Conservation (phyloP, 441 rosid species). For the Croton laevigatus region DNA sequence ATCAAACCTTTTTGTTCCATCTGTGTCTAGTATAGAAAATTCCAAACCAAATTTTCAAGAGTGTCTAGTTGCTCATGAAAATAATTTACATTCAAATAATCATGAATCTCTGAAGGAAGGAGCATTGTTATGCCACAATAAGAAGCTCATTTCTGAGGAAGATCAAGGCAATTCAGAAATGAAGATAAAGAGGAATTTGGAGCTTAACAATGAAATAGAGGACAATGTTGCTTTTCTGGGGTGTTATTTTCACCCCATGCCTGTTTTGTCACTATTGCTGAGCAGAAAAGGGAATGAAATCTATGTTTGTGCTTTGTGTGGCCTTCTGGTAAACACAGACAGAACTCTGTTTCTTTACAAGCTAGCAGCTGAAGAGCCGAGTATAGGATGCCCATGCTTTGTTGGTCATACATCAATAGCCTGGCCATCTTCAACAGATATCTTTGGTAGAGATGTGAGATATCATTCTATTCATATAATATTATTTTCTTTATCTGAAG, state of each 20-base stretch:
- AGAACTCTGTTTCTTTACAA: constrained; percentile 68
- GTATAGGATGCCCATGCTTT: constrained; percentile 62
- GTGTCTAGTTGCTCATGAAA: constrained; percentile 30
- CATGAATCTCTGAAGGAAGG: constrained; percentile 29
- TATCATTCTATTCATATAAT: constrained; percentile 17
- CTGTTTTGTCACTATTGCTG: constrained; percentile 53
- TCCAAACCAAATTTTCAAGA: constrained; percentile 24
- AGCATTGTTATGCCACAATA: constrained; percentile 25
- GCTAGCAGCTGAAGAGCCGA: constrained; percentile 46
- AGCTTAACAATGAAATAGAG: constrained; percentile 41
- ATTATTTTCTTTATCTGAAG: constrained; percentile 10
- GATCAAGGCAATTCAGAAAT: constrained; percentile 31
- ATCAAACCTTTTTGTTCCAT: constrained; percentile 29
- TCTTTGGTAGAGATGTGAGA: constrained; percentile 47
- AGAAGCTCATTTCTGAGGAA: constrained; percentile 27
- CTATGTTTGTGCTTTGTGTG: constrained; percentile 61
- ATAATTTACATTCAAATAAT: constrained; percentile 23
- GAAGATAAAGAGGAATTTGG: constrained; percentile 36
- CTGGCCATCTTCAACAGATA: constrained; percentile 45
- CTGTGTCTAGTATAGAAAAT: constrained; percentile 29
- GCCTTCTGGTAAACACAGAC: constrained; percentile 37
- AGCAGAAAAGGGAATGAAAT: constrained; percentile 50
- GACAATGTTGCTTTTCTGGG: constrained; percentile 57
- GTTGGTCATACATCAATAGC: constrained; percentile 58
- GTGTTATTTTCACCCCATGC: constrained; percentile 72